phyloP scores from a whole-genome alignment of 805 yeast genomes.

The Peterozyma toletana region DNA sequence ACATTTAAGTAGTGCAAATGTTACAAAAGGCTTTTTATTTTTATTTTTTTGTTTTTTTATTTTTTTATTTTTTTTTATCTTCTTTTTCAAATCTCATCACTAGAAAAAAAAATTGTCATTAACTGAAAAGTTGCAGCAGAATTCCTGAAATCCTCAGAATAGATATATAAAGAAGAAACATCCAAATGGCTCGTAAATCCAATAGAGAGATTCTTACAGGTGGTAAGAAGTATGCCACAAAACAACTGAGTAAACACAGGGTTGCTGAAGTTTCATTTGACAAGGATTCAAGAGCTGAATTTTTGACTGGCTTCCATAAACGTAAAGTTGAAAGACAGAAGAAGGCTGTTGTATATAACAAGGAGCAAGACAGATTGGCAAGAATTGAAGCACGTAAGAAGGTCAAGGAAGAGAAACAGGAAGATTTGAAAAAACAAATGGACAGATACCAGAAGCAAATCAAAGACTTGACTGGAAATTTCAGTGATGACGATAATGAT shows the following conservation, averaged over 20 bases:
- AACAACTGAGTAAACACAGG: conserved; percentile 56
- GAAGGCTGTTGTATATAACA: conserved; percentile 68
- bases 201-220: conserved; percentile 87
- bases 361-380: conserved; percentile 70
- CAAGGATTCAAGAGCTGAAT: conserved; percentile 69
- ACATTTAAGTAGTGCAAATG: too few species aligned
- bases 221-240: conserved; percentile 71
- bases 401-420: conserved; percentile 63
- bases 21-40: too few species aligned
- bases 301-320: conserved; percentile 92
- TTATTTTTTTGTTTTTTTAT: too few species aligned
- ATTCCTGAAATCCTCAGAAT: too few species aligned
- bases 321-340: conserved; percentile 85
- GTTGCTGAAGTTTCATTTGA: conserved; percentile 86
- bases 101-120: too few species aligned
- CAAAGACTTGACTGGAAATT: conserved; percentile 17
- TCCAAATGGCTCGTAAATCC: conserved; percentile 18
- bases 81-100: too few species aligned
- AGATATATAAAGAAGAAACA: too few species aligned
- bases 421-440: conserved; percentile 57
- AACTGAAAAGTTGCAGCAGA: too few species aligned
- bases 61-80: too few species aligned
- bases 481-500: conserved; percentile 22
- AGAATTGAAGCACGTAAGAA: conserved; percentile 71
- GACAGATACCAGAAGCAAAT: conserved; percentile 46